Evolutionary conservation across 2,329 filamentous ascomycete species (phyloP), one percentile per base, ranked within the genome.

Genomic region (Xylariaceae sp.): DNA sequence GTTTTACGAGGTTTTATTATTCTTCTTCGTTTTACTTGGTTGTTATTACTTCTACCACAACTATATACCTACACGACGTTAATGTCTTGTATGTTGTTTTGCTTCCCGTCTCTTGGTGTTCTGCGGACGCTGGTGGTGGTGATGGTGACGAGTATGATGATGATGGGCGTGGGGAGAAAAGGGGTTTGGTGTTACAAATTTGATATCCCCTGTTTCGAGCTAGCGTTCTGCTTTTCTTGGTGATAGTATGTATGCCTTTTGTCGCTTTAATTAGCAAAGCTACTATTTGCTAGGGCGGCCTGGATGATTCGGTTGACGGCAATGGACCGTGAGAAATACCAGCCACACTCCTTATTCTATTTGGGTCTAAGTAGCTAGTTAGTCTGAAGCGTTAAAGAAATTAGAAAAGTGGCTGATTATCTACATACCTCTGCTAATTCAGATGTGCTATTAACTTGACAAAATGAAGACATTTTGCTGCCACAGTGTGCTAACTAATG

Each of bases 41-140:
- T 62, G 63, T 62, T 50, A 65, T 57, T 48, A 63, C 54, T 43
- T 10, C 32, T 51, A 16, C 43, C 44, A 46, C 29, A 12, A 37
- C 46, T 20, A 40, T 49, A 49, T 20, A 26, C 37, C 29, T 51
- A 29, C 50, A 40, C n/a, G 47, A 57, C 19, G 19, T 44, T 29
- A 20, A 49, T 47, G 47, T 54, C 54, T 41, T 44, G 49, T 52
- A 43, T 26, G 43, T 46, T 48, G 26, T 46, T n/a, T 18, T 48
- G 45, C 29, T 37, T 26, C 7, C 16, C 21, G 19, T 44, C 14
- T 26, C 43, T 20, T 44, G 23, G 23, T 26, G 23, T 26, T 23
- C 32, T 20, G 29, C 12, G 32, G 32, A 37, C 14, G 26, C 21
- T 37, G 45, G 29, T 40, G 14, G 10, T 20, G 45, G 14, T n/a